These are phyloP conservation scores for Triticum monococcum DNA, from an alignment of 176 grass and related monocot genomes.

Conservation along the genomic window DNA sequence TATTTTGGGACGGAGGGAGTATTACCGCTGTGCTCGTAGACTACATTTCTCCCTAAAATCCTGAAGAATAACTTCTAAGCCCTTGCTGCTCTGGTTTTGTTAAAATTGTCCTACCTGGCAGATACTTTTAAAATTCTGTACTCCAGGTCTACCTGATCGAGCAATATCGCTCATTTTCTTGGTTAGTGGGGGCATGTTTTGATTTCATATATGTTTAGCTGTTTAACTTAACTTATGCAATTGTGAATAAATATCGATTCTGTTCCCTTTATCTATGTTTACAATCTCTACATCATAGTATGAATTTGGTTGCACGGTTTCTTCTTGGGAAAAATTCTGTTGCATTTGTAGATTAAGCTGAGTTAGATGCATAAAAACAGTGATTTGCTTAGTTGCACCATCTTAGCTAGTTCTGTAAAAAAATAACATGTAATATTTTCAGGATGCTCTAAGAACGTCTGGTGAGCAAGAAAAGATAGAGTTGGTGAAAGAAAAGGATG, in stretches of 20 bases:
- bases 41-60: not conserved
- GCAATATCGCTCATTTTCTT: not conserved
- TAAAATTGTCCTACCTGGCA: no score
- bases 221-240: not conserved
- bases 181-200: not conserved
- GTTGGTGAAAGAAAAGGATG: slow-evolving; percentile 63
- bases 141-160: not conserved
- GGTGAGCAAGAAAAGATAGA: slow-evolving; percentile 76
- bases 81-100: no score
- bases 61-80: not conserved
- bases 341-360: not conserved
- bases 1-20: no score
- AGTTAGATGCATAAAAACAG: not conserved
- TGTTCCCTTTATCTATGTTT: not conserved
- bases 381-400: slow-evolving; percentile 13
- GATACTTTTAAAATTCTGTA: not conserved
- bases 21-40: not conserved
- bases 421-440: slow-evolving; percentile 19
- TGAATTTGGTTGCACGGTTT: not conserved
- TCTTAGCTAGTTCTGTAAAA: not conserved
- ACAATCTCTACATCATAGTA: not conserved
- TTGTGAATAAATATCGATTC: not conserved
- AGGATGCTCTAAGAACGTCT: slow-evolving; percentile 61
- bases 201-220: not conserved
- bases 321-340: not conserved